Evolutionary conservation across 192 early-diverging fungal genomes (phyloP).

Genomic region (Entomortierella parvispora): DNA sequence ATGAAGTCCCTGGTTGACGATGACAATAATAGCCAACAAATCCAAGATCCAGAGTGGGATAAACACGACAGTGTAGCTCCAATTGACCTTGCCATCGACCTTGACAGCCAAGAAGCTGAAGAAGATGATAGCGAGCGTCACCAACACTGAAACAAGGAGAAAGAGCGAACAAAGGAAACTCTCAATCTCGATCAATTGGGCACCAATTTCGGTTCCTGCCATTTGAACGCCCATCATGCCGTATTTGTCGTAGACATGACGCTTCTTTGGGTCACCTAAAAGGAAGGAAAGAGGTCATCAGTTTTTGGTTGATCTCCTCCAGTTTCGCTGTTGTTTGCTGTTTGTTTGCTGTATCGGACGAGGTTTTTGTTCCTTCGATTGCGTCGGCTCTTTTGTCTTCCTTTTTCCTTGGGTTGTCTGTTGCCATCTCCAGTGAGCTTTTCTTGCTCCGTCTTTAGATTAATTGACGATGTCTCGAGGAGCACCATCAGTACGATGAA

Average conservation of each 20-base stretch:
- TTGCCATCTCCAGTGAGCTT: no score
- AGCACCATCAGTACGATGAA: no score
- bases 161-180: conserved; percentile 70
- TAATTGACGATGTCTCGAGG: no score
- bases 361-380: no score
- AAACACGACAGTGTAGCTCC: conserved; percentile 82
- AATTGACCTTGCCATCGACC: conserved; percentile 74
- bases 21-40: conserved; percentile 51
- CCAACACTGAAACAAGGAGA: conserved; percentile 57
- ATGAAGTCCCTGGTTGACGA: conserved; percentile 31
- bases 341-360: conserved; percentile 1
- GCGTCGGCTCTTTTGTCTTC: no score
- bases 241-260: conserved; percentile 92
- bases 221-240: conserved; percentile 82
- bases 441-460: not conserved
- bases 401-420: no score
- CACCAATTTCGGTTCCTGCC: conserved; percentile 75
- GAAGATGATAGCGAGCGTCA: conserved; percentile 80
- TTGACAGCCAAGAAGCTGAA: conserved; percentile 82
- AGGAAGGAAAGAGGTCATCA: not conserved
- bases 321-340: not conserved
- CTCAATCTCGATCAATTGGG: conserved; percentile 73
- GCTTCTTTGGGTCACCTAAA: conserved; percentile 79
- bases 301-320: not conserved
- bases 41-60: conserved; percentile 87